Base-by-base conservation (phyloP, 2,329 filamentous ascomycete genomes). In the Ophiostoma australiae region DNA sequence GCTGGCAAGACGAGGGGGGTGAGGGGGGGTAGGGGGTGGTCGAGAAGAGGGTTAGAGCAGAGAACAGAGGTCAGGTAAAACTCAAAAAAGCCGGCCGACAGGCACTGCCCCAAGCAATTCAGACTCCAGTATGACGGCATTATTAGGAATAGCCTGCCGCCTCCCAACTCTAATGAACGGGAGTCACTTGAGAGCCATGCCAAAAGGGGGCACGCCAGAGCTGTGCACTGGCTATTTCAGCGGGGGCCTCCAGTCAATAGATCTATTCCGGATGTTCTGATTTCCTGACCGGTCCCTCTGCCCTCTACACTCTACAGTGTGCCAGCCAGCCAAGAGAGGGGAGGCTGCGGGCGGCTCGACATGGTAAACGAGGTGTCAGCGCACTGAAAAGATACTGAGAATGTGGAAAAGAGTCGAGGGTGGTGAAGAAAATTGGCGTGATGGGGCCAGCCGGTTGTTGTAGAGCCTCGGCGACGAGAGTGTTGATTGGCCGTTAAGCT, bases 401-500 rank as follows among this genome's bases (percentile, higher is more conserved):
- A 65, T 65, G 61, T n/a, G 31, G 61, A n/a, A 17, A 65, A 65
- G 20, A 35, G 27, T 15, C 23, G 52, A 15, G 15, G 1, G 58
- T 31, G 17, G 27, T 31, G 11, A 37, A 23, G 61, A 65, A 15
- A 13, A 13, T 65, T 37, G 31, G 70, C 58, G n/a, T 61, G 52
- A 27, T 23, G 55, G 27, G n/a, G 55, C 55, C n/a, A 1, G 23
- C 52, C n/a, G 44, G 44, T 27, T 58, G 52, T 58, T 58, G 52
- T 58, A 58, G 52, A 35, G 31, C 61, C 31, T 39, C 31, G n/a
- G 10, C 6, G 8, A 6, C 11, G 48, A 23, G 37, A 37, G 1
- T 11, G 15, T 13, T 72, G 73, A 74, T 74, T 74, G 73, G 73
- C 27, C 39, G 39, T 4, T 39, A 17, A 68, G 68, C 63, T 69